Evolutionary conservation across 495 filamentous ascomycete genomes (phyloP), one percentile per base, ranked within the genome.

Genomic region (Penicillium flavigenum): DNA sequence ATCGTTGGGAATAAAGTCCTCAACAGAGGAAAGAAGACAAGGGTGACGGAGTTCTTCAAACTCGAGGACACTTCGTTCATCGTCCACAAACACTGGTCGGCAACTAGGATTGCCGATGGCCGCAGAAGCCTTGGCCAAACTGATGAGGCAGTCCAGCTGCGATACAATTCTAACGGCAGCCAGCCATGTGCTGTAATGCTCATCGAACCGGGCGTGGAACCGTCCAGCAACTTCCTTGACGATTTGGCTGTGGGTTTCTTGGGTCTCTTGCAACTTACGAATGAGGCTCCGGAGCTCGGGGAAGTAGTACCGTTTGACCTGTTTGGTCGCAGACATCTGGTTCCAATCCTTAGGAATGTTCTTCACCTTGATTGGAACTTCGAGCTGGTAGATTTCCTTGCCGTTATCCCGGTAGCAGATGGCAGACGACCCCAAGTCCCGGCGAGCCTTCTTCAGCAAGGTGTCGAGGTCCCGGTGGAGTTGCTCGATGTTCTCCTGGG

Each of bases 1-100:
- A 67, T 96, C 89, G 64, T 99, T 99, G 12, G 94, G 94, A 62
- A 99, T 99, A 72, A 99, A 99, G 72, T 97, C 92, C 45, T 85
- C 83, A 8, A 96, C 90, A 5, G 84, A 91, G 31, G 88, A 88
- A 42, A 92, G 75, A 79, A 98, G 91, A 74, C 94, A 98, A 3
- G 94, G 94, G 68, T 99, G 94, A 4, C 95, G 87, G 16, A 99
- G 85, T 60, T 96, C 92, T 48, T 90, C 81, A 62, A 98, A 96
- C 59, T 96, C 89, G 22, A 99, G 74, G 6, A 96, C 85, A 66
- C 88, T 96, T 39, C 92, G 81, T 54, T 92, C 87, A 20, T 88
- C 81, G 8, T 96, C 84, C 10, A 96, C 83, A 69, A 99, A 97
- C 16, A 72, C 72, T 7, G 95, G 95, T 27, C 95, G 84, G 69